Evolutionary conservation across 768 basidiomycete species (phyloP).

Genomic region (Pleurotus sapidus): DNA sequence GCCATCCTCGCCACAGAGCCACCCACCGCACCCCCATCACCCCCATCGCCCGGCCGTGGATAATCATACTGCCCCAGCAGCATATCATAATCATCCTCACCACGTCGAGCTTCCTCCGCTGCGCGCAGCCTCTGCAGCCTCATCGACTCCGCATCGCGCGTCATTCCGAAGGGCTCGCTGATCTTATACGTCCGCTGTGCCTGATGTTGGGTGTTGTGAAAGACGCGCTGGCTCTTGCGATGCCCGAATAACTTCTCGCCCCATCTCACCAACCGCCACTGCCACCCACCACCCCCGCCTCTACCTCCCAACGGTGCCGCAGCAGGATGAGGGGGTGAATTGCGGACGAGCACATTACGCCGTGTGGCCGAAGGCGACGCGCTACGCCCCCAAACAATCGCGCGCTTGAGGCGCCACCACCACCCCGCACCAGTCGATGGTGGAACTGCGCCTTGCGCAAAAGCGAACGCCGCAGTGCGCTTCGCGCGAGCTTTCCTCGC

Average conservation of each 20-base stretch:
- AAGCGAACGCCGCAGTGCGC: constrained; percentile 59
- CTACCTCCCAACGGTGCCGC: constrained; percentile 11
- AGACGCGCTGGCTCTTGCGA: constrained; percentile 13
- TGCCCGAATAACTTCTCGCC: constrained; percentile 60
- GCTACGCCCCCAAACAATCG: constrained; percentile 15
- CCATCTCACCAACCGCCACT: constrained; percentile 50
- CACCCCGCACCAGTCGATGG: constrained; percentile 31
- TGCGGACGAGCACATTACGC: constrained; percentile 45
- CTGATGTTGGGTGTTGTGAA: neutral
- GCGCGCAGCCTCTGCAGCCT: constrained; percentile 47
- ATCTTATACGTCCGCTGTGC: constrained; percentile 37
- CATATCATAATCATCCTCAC: constrained; percentile 47
- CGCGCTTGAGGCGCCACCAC: constrained; percentile 48
- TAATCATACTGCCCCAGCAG: constrained; percentile 50
- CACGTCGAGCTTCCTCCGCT: constrained; percentile 46
- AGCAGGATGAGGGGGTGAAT: neutral
- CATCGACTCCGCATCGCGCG: constrained; percentile 18
- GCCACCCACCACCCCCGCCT: constrained; percentile 43
- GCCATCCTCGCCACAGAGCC: neutral
- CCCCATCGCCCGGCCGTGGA: constrained; percentile 25
- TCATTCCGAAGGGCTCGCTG: constrained; percentile 1
- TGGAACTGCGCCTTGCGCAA: constrained; percentile 41
- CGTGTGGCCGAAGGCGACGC: constrained; percentile 36
- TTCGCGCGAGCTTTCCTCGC: constrained; percentile 68
- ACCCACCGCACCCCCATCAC: constrained; percentile 13